A percentile compares a stretch with the other conserved stretches of the same genome.
These are phyloP conservation scores for Curvularia spicifera DNA, from an alignment of 2,329 filamentous ascomycete genomes.

Conservation along the genomic window DNA sequence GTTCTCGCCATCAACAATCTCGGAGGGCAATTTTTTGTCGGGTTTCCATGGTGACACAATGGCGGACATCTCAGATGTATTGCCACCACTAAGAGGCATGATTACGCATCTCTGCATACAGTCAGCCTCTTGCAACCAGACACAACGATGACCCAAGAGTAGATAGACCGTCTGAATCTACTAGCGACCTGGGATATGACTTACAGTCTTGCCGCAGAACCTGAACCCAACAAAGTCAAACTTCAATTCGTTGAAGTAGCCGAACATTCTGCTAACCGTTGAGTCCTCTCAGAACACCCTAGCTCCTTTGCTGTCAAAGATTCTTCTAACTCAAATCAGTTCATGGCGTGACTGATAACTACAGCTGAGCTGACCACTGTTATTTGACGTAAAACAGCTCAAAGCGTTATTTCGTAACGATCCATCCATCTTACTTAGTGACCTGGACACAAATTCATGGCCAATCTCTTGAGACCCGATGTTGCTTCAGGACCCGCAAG, in stretches of 20 bases:
- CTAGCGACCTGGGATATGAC: background rate
- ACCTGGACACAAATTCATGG: background rate
- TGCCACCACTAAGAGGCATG: conserved; percentile 25
- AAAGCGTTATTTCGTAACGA: background rate
- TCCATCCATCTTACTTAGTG: background rate
- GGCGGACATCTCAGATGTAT: conserved; percentile 25
- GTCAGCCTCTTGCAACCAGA: conserved; percentile 6
- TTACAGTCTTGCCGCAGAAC: conserved; percentile 18
- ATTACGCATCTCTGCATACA: conserved; percentile 23
- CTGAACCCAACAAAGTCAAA: conserved; percentile 16
- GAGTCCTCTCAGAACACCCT: background rate
- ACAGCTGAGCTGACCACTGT: conserved; percentile 1
- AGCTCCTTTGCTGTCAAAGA: background rate
- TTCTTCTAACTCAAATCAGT: background rate
- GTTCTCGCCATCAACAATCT: background rate
- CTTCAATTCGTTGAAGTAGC: conserved; percentile 4
- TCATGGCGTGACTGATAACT: too few species aligned
- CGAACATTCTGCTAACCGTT: background rate
- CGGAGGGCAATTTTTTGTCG: conserved; percentile 17
- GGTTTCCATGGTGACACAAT: conserved; percentile 18
- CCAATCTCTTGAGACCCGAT: background rate
- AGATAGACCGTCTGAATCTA: background rate
- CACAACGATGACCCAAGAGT: background rate
- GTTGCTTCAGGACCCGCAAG: background rate
- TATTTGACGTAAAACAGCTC: background rate